Base-by-base conservation (phyloP, 371 early-diverging fungal genomes). In the Coemansia sp. region DNA sequence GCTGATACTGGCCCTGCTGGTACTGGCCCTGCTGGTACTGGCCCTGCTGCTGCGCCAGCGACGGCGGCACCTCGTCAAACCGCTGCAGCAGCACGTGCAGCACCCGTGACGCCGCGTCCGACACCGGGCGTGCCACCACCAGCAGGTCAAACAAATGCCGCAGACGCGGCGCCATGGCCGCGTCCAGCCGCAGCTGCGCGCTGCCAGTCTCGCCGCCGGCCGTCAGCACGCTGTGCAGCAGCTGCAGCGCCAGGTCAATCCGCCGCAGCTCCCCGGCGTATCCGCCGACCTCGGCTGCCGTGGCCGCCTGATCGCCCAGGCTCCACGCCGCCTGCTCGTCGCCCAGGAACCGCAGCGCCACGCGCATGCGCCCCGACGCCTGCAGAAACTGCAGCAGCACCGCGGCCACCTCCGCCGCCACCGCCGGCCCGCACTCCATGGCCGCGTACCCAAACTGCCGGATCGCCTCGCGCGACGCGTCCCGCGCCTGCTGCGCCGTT, bases 371-470 rank as follows among this genome's bases (percentile, higher is more conserved):
- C 5, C 35, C 36, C 14, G 71, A 56, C 3, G 58, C 62, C 39
- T 57, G 59, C 35, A 74, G 53, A 16, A 59, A 59, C 40, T 49
- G 66, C 63, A 74, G 16, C 12, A 74, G 34, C 1, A 62, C 54
- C 1, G 54, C 58, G 1, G 61, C 39, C 0, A 50, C 41, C 20
- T 74, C 63, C 1, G 39, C 45, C 1, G 58, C 57, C 1, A 47
- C 55, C 8, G 20, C 11, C 1, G 52, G 51, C 20, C 75, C 70
- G 34, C 57, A 42, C 39, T 70, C 71, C 2, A 45, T 55, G 0
- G 51, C 66, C 0, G 75, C 75, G 31, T 69, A 69, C 3, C 75
- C 75, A 49, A 74, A 66, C 5, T 54, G 61, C 50, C 61, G 38
- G 5, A 70, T 16, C 0, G 43, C 36, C 11, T 69, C 61, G 42